phyloP scores from a whole-genome alignment of 345 rosid species.

The Ailanthus altissimus region DNA sequence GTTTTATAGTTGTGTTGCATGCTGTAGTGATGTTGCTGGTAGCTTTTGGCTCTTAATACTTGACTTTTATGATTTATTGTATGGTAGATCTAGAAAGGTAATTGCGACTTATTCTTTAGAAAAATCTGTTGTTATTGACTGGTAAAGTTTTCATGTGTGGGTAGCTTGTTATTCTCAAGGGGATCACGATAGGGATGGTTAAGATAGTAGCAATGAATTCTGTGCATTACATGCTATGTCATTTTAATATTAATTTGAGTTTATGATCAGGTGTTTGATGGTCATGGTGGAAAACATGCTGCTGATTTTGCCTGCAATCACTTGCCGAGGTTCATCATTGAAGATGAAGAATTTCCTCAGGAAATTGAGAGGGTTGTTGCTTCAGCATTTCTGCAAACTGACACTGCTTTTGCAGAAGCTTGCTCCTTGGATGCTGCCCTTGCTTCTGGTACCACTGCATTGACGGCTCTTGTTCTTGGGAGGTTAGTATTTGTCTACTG shows the following conservation, averaged over 20 bases:
- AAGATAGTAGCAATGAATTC: neutral
- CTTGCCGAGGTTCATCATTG: conserved; percentile 69
- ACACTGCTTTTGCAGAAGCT: conserved; percentile 76
- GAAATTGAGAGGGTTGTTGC: conserved; percentile 67
- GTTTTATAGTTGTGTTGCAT: neutral
- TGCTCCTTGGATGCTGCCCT: conserved; percentile 63
- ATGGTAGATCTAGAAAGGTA: neutral
- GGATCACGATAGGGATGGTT: neutral
- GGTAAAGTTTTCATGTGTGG: neutral
- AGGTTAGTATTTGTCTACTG: conserved; percentile 47
- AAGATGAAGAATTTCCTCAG: conserved; percentile 66
- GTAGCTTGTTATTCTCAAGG: neutral
- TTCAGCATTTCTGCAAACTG: conserved; percentile 83
- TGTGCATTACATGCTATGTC: neutral
- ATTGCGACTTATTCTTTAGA: neutral
- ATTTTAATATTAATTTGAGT: neutral
- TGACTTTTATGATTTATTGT: neutral
- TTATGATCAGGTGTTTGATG: conserved; percentile 66
- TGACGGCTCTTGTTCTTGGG: conserved; percentile 78
- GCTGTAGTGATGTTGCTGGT: neutral
- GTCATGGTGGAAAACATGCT: conserved; percentile 94
- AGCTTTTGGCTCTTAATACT: neutral
- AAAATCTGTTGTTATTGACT: neutral
- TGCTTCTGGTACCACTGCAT: conserved; percentile 89
- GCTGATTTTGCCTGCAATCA: conserved; percentile 73